Conservation (phyloP, 2,329 filamentous ascomycete genomes). For the Hymenoscyphus scutula region DNA sequence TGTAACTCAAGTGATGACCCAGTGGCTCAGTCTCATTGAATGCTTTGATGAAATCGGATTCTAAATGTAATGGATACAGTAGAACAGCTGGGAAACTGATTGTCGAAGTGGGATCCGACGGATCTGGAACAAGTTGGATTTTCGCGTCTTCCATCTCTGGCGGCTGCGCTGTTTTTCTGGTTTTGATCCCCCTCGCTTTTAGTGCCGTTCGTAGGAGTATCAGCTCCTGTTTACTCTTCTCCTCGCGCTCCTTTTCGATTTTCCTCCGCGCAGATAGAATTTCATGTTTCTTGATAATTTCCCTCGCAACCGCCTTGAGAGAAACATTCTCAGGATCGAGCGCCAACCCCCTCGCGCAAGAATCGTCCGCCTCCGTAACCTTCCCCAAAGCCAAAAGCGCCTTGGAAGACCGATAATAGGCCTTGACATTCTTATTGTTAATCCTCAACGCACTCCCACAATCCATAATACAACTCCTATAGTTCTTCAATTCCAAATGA, state of each 20-base stretch:
- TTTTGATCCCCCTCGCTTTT: slow-evolving; percentile 66
- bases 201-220: slow-evolving; percentile 64
- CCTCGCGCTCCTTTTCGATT: slow-evolving; percentile 54
- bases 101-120: slow-evolving; percentile 67
- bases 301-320: slow-evolving; percentile 58
- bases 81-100: slow-evolving; percentile 78
- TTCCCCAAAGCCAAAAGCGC: slow-evolving; percentile 79
- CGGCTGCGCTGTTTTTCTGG: slow-evolving; percentile 64
- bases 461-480: slow-evolving; percentile 81
- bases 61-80: slow-evolving; percentile 76
- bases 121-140: slow-evolving; percentile 68
- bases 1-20: slow-evolving; percentile 75
- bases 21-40: slow-evolving; percentile 77
- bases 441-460: slow-evolving; percentile 76
- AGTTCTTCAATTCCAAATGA: slow-evolving; percentile 85
- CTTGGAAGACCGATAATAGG: slow-evolving; percentile 78
- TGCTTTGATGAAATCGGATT: slow-evolving; percentile 88
- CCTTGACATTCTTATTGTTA: slow-evolving; percentile 81
- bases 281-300: slow-evolving; percentile 60
- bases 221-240: slow-evolving; percentile 54
- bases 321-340: slow-evolving; percentile 70
- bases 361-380: slow-evolving; percentile 75
- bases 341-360: slow-evolving; percentile 69
- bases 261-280: slow-evolving; percentile 54
- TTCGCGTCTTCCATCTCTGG: slow-evolving; percentile 86